These are phyloP conservation scores for Cenchrus purpureus DNA, from an alignment of 176 grass and related monocot species.

Conservation along the genomic window DNA sequence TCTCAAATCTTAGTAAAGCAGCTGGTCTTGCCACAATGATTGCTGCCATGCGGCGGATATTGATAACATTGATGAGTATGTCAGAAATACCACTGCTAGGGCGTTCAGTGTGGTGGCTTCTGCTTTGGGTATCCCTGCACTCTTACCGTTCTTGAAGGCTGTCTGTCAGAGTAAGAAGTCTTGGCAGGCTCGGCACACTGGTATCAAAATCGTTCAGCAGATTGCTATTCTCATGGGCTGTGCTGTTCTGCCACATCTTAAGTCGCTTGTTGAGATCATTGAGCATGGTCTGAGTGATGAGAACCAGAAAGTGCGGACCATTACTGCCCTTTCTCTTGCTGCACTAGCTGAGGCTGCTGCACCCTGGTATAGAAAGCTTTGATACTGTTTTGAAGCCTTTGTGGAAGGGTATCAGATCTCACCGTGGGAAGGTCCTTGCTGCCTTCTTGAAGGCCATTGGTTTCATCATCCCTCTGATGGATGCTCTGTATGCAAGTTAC, in stretches of 20 bases:
- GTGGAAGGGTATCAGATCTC: constrained; percentile 95
- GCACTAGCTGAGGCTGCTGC: constrained; percentile 92
- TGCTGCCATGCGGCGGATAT: constrained; percentile 95
- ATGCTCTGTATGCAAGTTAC: constrained; percentile 95
- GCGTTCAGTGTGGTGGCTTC: constrained; percentile 98
- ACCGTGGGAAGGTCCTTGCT: constrained; percentile 92
- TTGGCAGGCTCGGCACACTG: constrained; percentile 86
- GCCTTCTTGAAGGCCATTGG: constrained; percentile 98
- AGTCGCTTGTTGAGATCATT: constrained; percentile 94
- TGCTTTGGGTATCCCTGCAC: constrained; percentile 90
- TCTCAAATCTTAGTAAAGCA: constrained; percentile 98
- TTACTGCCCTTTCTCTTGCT: constrained; percentile 93
- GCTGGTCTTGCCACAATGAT: constrained; percentile 98
- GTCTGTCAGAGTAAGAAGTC: constrained; percentile 98
- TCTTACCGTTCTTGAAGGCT: constrained; percentile 67
- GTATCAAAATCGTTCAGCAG: constrained; percentile 97
- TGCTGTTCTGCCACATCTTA: constrained; percentile 89
- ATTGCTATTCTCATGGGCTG: constrained; percentile 99
- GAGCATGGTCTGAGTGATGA: constrained; percentile 92
- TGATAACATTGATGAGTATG: constrained; percentile 98
- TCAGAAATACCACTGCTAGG: constrained; percentile 96
- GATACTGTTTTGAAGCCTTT: constrained; percentile 95
- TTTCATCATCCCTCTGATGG: constrained; percentile 98
- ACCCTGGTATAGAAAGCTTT: constrained; percentile 97
- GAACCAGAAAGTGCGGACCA: constrained; percentile 96